Base-by-base conservation (phyloP, 2,329 filamentous ascomycete genomes). In the Fusarium annulatum region DNA sequence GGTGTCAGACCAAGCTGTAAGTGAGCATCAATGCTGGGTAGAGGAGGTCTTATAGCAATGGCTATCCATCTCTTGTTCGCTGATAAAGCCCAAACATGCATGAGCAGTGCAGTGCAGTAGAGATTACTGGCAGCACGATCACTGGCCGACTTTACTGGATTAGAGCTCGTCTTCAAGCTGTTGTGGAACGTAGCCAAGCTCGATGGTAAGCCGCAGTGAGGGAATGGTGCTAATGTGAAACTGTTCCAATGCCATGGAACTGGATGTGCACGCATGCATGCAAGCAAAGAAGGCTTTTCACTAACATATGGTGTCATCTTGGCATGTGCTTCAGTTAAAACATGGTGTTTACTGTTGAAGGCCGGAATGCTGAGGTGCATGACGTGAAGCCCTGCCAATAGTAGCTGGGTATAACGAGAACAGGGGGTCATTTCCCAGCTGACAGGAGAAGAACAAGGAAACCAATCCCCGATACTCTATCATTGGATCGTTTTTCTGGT, bases 171-270 rank as follows among this genome's bases (percentile, higher is more conserved):
- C 30, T 26, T 45, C 38, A 43, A 59, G 28, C 63, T 73, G 71
- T 56, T 38, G 70, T 73, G 71, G 26, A 71, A 73, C 70, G 53
- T 63, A 48, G 66, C 71, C 70, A 56, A 62, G 67, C 33, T 52
- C 49, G 36, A 39, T 59, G 33, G 57, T 67, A 38, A 33, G 59
- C 41, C 55, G 52, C 45, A 63, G 46, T 41, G 30, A 71, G n/a
- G 42, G 38, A 45, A 71, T 72, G 51, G 33, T 46, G 53, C 58
- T 42, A 23, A 59, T 19, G 69, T 53, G 55, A 43, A 43, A 34
- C 42, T 46, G 65, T 70, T 67, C 71, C 71, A 68, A 68, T 55
- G 30, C 61, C 62, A 55, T 58, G 71, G 71, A 39, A 64, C 61
- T 61, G 45, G 67, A 60, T 59, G 33, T 58, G 52, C 38, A n/a